Percentiles rank a stretch among this genome's conserved stretches.
phyloP scores from a whole-genome alignment of 2,329 filamentous ascomycete species.

The Hypoxylon sp. region DNA sequence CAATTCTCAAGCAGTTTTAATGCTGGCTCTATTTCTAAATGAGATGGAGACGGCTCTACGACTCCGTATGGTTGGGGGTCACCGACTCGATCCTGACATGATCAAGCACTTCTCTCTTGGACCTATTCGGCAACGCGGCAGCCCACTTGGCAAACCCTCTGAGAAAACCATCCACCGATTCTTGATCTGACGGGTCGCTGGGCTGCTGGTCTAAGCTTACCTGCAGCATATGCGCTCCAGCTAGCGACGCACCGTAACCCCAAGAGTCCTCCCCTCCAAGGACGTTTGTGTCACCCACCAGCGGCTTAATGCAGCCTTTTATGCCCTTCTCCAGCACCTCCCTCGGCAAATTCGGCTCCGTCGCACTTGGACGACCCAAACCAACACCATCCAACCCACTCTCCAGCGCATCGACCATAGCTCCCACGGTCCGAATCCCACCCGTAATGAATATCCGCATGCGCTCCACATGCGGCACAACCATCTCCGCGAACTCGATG shows the following conservation, averaged over 20 bases:
- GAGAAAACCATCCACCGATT: conserved; percentile 34
- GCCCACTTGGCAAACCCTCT: conserved; percentile 38
- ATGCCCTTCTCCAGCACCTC: conserved; percentile 29
- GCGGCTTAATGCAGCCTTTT: conserved; percentile 40
- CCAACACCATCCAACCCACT: conserved; percentile 61
- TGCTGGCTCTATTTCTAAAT: background rate
- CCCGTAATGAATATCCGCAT: conserved; percentile 69
- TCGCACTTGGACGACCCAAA: conserved; percentile 41
- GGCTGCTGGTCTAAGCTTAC: conserved; percentile 41
- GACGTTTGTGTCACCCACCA: conserved; percentile 37
- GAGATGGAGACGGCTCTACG: conserved; percentile 1
- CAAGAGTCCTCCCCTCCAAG: conserved; percentile 38
- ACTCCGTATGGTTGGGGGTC: conserved; percentile 24
- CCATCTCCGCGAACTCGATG: conserved; percentile 72
- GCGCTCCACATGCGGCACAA: conserved; percentile 60
- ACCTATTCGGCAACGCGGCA: conserved; percentile 28
- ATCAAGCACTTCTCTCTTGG: conserved; percentile 37
- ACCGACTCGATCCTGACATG: conserved; percentile 40
- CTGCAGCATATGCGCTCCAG: conserved; percentile 43
- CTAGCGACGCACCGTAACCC: conserved; percentile 32
- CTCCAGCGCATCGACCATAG: conserved; percentile 64
- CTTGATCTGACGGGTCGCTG: conserved; percentile 37
- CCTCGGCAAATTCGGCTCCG: conserved; percentile 40
- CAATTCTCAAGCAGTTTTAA: background rate
- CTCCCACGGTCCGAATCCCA: conserved; percentile 70